Evolutionary conservation across 805 yeast genomes (phyloP), one percentile per base, ranked within the genome.

Genomic region (Candida cerambycidarum): DNA sequence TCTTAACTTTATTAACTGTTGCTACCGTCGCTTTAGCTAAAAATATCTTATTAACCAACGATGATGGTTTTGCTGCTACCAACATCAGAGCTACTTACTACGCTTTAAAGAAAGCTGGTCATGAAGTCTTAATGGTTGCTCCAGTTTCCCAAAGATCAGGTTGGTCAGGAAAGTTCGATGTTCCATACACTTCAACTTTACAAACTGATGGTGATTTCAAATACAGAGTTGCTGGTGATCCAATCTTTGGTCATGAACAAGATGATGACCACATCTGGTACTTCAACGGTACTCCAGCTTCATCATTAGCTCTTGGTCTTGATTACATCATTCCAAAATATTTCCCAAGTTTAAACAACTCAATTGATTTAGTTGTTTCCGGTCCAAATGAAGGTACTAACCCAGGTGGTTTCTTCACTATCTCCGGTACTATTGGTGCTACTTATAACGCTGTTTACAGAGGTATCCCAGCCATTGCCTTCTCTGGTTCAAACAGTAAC

Each of bases 311-410:
- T 4, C 69, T 74, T 50, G 80, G 69, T 18, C 58, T 75, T 42
- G 71, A 71, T 39, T 74, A 73, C 55, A 64, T 75, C 33, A 52
- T 73, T 36, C 81, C 81, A 46, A 63, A 54, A 38, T 62, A 59
- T 57, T 74, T 73, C 53, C 57, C 67, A 44, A 38, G 31, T 14
- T 42, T 42, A 28, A 71, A 73, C 57, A 50, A 61, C 38, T 53
- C 72, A 15, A 59, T 74, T 50, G 81, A 76, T 56, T 59, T 76
- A 43, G 75, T 76, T 42, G 73, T 75, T 38, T 58, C 74, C 43
- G 80, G 80, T 50, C 79, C 79, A 40, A 76, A 76, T 54, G 76
- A 76, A 60, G 81, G 81, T 48, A 55, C 61, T 44, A 76, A 76
- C 59, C 46, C 65, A 45, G 74, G 75, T 36, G 65, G 69, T 39